A percentile compares a stretch with the other conserved stretches of the same genome.
Conservation (phyloP, 2,329 filamentous ascomycete species). For the Dothistroma pini region DNA sequence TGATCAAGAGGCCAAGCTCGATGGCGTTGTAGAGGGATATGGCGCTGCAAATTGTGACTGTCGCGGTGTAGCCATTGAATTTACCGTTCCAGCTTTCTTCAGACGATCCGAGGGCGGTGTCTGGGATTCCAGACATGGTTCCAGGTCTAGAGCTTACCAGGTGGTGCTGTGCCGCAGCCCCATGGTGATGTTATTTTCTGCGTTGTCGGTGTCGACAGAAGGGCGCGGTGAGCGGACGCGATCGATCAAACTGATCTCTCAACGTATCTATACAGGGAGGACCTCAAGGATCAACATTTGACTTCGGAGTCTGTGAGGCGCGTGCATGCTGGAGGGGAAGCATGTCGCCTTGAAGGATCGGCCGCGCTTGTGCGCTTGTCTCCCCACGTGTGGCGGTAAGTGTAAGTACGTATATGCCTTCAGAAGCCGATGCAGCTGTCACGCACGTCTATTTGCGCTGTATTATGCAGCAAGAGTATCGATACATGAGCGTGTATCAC, state of each 20-base stretch:
- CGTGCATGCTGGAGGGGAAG: background rate
- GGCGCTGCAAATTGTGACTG: background rate
- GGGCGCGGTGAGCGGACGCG: background rate
- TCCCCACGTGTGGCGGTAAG: background rate
- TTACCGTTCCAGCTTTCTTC: background rate
- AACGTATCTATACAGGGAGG: background rate
- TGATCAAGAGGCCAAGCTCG: background rate
- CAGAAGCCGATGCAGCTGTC: background rate
- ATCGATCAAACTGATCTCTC: background rate
- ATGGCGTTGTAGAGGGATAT: background rate
- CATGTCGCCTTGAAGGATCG: background rate
- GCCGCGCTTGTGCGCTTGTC: background rate
- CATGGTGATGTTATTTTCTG: background rate
- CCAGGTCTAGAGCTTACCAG: background rate
- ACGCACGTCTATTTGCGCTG: too few species aligned
- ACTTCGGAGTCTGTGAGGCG: background rate
- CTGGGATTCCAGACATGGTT: background rate
- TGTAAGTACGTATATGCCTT: background rate
- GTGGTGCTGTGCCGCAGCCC: background rate
- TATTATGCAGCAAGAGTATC: background rate
- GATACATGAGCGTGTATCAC: background rate
- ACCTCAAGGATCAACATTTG: background rate
- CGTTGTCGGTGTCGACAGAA: background rate
- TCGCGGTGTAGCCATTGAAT: conserved; percentile 3
- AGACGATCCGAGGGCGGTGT: background rate